A percentile compares a stretch with the other conserved stretches of the same genome.
Evolutionary conservation across 805 yeast genomes (phyloP).

Genomic region (Candida berthetii): DNA sequence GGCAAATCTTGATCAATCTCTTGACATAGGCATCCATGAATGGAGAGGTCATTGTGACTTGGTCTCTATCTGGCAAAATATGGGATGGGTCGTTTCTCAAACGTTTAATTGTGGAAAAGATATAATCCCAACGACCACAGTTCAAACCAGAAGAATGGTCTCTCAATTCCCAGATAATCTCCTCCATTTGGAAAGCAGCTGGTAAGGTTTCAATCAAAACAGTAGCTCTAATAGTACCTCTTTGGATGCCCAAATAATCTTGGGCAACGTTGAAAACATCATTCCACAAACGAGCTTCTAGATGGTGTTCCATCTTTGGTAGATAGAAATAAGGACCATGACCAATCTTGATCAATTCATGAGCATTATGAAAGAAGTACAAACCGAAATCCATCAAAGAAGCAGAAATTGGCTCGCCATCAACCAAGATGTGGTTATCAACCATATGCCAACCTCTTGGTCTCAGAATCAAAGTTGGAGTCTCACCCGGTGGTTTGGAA

Average conservation of each 20-base stretch:
- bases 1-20: slow-evolving; percentile 67
- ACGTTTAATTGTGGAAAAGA: slow-evolving; percentile 73
- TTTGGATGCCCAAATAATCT: slow-evolving; percentile 58
- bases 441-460: slow-evolving; percentile 89
- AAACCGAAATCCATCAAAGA: slow-evolving; percentile 77
- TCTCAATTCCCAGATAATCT: slow-evolving; percentile 69
- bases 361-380: slow-evolving; percentile 72
- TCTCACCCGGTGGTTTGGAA: slow-evolving; percentile 40
- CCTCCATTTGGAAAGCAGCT: slow-evolving; percentile 83
- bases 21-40: slow-evolving; percentile 78
- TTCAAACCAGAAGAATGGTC: slow-evolving; percentile 77
- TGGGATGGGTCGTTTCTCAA: slow-evolving; percentile 61
- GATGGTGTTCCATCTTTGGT: slow-evolving; percentile 83
- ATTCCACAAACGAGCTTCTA: slow-evolving; percentile 81
- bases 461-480: slow-evolving; percentile 73
- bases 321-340: slow-evolving; percentile 78
- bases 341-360: slow-evolving; percentile 53
- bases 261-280: slow-evolving; percentile 73
- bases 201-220: slow-evolving; percentile 81
- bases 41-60: slow-evolving; percentile 76
- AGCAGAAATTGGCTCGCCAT: slow-evolving; percentile 75
- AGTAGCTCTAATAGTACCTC: slow-evolving; percentile 80
- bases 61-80: slow-evolving; percentile 70
- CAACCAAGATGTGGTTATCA: slow-evolving; percentile 65
- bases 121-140: slow-evolving; percentile 90